Evolutionary conservation across 345 rosid genomes (phyloP), one percentile per base, ranked within the genome.

Genomic region (Cochlearia excelsa): DNA sequence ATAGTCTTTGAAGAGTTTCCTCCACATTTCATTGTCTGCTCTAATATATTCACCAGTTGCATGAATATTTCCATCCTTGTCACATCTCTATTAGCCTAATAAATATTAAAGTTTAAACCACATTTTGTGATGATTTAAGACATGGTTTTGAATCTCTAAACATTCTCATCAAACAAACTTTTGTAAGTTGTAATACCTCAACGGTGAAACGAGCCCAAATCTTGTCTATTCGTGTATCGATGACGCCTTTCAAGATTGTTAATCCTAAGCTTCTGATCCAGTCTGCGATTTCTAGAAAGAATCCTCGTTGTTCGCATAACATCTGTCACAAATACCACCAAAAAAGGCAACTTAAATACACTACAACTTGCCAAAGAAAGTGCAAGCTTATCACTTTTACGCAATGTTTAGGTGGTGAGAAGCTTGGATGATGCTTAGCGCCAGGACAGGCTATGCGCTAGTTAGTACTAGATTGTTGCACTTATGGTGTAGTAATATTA

Each of bases 211-310:
- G 87, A 31, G 96, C 97, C 96, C 96, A 85, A 46, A 90, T 81
- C 77, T 90, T 87, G 77, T 83, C 90, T 16, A 79, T 53, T 40
- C 85, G 78, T 65, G 90, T 79, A 71, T 94, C 96, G 80, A 94
- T 82, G 30, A 87, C 80, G 26, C 99, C 99, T 70, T 82, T 93
- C 84, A 93, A 79, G 79, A 93, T 93, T 47, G 95, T 93, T 57
- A 93, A 72, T 51, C 99, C 99, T 78, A 93, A 59, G 57, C 96
- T 90, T 74, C 88, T 72, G 67, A 93, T 84, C 61, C 89, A 59
- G 58, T 93, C 96, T 16, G 96, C 99, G 54, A 90, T 93, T 71
- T 93, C 99, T 0, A 93, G 76, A 78, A 93, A 93, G 78, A 87
- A 79, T 46, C 99, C 97, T n/a, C 85, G 72, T 39, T 93, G 92